phyloP scores from a whole-genome alignment of 345 rosid genomes.

The Salix suchowensis region DNA sequence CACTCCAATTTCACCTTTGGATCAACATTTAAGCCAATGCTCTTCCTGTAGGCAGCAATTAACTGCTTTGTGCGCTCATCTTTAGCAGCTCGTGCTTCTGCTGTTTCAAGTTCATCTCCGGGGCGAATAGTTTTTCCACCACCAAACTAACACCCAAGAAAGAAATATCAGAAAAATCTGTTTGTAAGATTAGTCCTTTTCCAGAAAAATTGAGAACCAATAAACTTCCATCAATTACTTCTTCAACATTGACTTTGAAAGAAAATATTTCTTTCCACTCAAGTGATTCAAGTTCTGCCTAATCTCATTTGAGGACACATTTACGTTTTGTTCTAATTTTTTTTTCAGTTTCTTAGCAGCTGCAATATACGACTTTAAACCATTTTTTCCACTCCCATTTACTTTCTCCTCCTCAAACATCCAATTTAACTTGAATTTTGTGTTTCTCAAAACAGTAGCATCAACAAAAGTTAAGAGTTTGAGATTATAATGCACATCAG shows the following conservation, averaged over 20 bases:
- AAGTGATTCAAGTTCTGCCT: neutral
- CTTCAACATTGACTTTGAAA: neutral
- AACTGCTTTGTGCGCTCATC: conserved; percentile 55
- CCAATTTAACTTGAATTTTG: neutral
- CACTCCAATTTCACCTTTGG: conserved; percentile 70
- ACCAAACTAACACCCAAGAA: conserved; percentile 51
- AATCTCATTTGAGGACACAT: neutral
- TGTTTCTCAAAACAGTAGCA: neutral
- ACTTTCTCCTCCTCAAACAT: neutral
- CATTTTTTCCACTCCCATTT: too few species aligned
- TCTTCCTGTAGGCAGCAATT: conserved; percentile 64
- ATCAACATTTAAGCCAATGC: conserved; percentile 60
- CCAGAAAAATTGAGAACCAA: neutral
- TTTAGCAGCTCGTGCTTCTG: conserved; percentile 68
- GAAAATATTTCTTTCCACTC: neutral
- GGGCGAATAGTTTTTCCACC: conserved; percentile 80
- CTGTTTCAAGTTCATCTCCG: conserved; percentile 73
- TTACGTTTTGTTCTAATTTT: too few species aligned
- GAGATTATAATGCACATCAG: too few species aligned
- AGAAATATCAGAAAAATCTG: conserved; percentile 11
- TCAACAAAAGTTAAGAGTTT: neutral
- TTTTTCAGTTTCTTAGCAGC: too few species aligned
- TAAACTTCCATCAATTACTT: conserved; percentile 1
- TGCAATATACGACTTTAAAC: too few species aligned
- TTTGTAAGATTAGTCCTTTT: neutral